Evolutionary conservation across 768 basidiomycete genomes (phyloP).

Genomic region (Trametes elegans): DNA sequence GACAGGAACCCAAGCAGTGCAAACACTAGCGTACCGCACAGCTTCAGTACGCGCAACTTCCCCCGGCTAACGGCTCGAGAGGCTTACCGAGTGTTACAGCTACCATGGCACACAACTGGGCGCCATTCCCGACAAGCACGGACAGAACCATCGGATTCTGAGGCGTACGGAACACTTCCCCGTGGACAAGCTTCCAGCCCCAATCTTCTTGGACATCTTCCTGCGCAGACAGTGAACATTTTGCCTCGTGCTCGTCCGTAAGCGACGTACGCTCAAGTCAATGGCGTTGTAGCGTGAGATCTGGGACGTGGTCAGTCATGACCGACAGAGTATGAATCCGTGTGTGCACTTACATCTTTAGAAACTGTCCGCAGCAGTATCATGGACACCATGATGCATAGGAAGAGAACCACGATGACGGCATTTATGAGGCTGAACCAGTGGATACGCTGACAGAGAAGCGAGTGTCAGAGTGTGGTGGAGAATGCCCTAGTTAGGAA

Average conservation of each 20-base stretch:
- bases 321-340: background rate
- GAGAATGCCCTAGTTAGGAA: background rate
- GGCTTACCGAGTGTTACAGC: conserved; percentile 77
- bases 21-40: too few species aligned
- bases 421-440: conserved; percentile 97
- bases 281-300: conserved; percentile 94
- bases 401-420: conserved; percentile 85
- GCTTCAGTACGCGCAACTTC: background rate
- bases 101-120: conserved; percentile 85
- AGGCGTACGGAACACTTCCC: conserved; percentile 92
- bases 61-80: background rate
- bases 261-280: conserved; percentile 69
- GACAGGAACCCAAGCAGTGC: conserved; percentile 91
- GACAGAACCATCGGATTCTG: conserved; percentile 73
- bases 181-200: conserved; percentile 98
- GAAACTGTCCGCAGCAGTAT: conserved; percentile 83
- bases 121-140: conserved; percentile 87
- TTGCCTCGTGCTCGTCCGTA: too few species aligned
- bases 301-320: conserved; percentile 34
- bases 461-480: background rate
- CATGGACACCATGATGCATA: conserved; percentile 92
- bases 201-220: conserved; percentile 97
- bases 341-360: conserved; percentile 63
- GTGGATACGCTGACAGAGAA: conserved; percentile 60
- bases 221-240: conserved; percentile 35